Evolutionary conservation across 208 protist species (phyloP).

Genomic region (Angomonas ambiguus): DNA sequence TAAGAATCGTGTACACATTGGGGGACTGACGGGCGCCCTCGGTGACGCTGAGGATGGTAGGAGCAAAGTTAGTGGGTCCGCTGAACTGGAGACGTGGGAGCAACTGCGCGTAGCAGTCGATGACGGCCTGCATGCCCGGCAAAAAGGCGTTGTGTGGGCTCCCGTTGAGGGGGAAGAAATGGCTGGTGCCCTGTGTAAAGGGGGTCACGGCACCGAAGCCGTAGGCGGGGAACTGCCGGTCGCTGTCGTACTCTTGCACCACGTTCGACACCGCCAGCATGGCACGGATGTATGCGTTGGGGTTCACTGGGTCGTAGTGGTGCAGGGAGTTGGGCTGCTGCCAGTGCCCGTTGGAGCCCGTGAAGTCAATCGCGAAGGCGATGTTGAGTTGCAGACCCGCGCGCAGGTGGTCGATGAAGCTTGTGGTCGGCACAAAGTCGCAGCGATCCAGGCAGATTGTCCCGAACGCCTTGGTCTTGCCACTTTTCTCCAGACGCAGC

Average conservation of each 20-base stretch:
- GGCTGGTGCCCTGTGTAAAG: constrained; percentile 31
- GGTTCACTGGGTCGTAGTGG: constrained; percentile 27
- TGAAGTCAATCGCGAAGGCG: constrained; percentile 75
- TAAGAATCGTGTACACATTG: constrained; percentile 73
- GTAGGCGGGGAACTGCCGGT: constrained; percentile 38
- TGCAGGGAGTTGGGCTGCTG: constrained; percentile 51
- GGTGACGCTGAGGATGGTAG: constrained; percentile 25
- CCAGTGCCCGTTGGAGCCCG: constrained; percentile 48
- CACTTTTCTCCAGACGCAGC: constrained; percentile 23
- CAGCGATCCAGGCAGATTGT: constrained; percentile 20
- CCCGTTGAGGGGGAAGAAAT: constrained; percentile 52
- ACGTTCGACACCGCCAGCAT: constrained; percentile 37
- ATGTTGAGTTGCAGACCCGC: constrained; percentile 55
- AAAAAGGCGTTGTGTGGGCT: constrained; percentile 35
- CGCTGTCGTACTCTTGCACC: constrained; percentile 49
- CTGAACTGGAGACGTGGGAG: constrained; percentile 31
- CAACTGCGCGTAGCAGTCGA: constrained; percentile 41
- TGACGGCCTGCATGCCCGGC: constrained; percentile 44
- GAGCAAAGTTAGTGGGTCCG: constrained; percentile 68
- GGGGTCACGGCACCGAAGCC: constrained; percentile 41
- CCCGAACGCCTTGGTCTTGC: constrained; percentile 24
- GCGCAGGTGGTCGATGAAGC: constrained; percentile 58
- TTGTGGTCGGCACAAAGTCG: constrained; percentile 16
- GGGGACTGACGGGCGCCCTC: constrained; percentile 19
- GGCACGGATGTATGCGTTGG: constrained; percentile 38